Evolutionary conservation across 164 flowering plant species (phyloP).

Genomic region (Tetrastigma voinierianum): DNA sequence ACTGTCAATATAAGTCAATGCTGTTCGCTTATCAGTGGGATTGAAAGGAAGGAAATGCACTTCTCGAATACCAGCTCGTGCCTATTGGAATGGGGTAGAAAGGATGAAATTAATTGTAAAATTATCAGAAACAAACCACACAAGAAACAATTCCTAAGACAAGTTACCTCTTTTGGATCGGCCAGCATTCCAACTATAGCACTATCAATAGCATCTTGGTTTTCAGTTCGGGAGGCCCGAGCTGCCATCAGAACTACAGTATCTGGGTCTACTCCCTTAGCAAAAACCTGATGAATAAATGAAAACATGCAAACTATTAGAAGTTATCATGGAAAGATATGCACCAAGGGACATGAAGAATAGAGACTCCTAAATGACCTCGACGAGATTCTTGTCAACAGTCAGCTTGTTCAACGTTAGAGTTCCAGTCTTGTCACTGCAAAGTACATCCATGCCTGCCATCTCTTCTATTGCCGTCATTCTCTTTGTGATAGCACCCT

Average conservation of each 20-base stretch:
- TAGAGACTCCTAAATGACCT: conserved; percentile 35
- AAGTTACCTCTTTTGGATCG: conserved; percentile 73
- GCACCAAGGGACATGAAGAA: background rate
- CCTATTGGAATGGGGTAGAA: conserved; percentile 14
- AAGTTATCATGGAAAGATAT: background rate
- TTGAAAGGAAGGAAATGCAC: conserved; percentile 95
- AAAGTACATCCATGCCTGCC: conserved; percentile 98
- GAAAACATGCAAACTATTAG: background rate
- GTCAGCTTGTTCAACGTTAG: conserved; percentile 79
- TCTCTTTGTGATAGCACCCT: conserved; percentile 97
- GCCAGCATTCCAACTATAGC: conserved; percentile 83
- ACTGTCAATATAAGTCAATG: conserved; percentile 75
- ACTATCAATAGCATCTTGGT: conserved; percentile 80
- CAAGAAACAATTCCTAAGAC: background rate
- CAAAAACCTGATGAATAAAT: conserved; percentile 44
- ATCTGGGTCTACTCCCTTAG: conserved; percentile 65
- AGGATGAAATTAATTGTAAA: background rate
- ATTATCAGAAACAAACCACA: no score
- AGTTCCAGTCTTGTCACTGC: conserved; percentile 96
- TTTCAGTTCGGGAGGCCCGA: conserved; percentile 70
- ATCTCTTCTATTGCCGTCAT: conserved; percentile 98
- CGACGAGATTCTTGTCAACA: conserved; percentile 81
- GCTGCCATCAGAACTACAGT: conserved; percentile 86
- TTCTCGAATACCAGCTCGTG: conserved; percentile 72
- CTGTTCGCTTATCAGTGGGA: conserved; percentile 94